phyloP scores from a whole-genome alignment of 2,329 filamentous ascomycete genomes.

The Alternaria atra region DNA sequence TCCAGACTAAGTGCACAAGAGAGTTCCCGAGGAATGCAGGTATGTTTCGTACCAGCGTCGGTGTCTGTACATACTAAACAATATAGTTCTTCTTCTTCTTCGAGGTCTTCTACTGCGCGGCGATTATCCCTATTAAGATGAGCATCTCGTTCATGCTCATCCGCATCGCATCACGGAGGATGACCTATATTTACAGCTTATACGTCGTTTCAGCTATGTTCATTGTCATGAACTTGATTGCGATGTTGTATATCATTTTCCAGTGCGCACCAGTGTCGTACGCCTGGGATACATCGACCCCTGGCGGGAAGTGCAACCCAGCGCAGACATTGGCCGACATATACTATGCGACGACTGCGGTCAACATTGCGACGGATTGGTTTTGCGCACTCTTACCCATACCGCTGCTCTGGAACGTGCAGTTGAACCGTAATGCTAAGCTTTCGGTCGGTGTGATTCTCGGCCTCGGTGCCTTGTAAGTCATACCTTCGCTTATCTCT shows the following conservation, averaged over 20 bases:
- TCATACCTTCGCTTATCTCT: slow-evolving; percentile 7
- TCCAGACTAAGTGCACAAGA: neutral
- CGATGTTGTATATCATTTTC: slow-evolving; percentile 16
- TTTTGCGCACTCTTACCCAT: slow-evolving; percentile 16
- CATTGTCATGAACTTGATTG: slow-evolving; percentile 16
- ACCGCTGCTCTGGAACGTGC: slow-evolving; percentile 17
- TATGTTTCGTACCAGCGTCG: neutral
- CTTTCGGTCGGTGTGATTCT: slow-evolving; percentile 19
- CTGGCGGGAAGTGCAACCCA: slow-evolving; percentile 15
- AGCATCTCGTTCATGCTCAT: slow-evolving; percentile 20
- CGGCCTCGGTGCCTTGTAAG: slow-evolving; percentile 18
- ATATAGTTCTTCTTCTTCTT: slow-evolving; percentile 15
- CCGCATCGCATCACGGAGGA: slow-evolving; percentile 12
- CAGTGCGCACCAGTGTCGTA: slow-evolving; percentile 15
- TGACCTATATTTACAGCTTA: slow-evolving; percentile 9
- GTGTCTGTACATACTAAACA: neutral
- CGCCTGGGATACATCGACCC: slow-evolving; percentile 17
- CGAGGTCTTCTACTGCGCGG: slow-evolving; percentile 14
- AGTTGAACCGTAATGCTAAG: slow-evolving; percentile 17
- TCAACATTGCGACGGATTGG: slow-evolving; percentile 19
- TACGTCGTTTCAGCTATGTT: slow-evolving; percentile 15
- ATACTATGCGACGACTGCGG: slow-evolving; percentile 16
- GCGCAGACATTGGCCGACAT: slow-evolving; percentile 13
- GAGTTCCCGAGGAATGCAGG: slow-evolving; percentile 13
- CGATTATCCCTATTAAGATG: slow-evolving; percentile 18